Base-by-base conservation (phyloP, 352 stramenopile species). In the Phytophthora europaea region DNA sequence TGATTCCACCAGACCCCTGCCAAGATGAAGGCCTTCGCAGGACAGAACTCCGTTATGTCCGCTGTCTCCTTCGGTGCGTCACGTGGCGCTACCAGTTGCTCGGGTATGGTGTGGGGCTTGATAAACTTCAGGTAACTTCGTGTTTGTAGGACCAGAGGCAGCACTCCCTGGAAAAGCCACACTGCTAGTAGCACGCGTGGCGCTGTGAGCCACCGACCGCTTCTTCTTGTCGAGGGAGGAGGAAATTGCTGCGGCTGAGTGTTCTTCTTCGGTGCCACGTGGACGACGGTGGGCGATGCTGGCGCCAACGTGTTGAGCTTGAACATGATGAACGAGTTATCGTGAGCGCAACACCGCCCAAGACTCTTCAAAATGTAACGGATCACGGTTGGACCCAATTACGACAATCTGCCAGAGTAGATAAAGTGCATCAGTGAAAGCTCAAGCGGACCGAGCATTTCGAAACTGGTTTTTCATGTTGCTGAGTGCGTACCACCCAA, bases 1-100 rank as follows among this genome's bases (percentile, higher is more conserved):
- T 61, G n/a, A 33, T 70, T 70, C 71, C 60, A 70, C 56, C 67
- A 78, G 4, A 71, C 52, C 31, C 57, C 52, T 8, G 69, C 69
- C 22, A 76, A 57, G 13, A 72, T 48, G 45, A 65, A 65, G 10
- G 51, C 69, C 38, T 61, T 10, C 20, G 72, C 40, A 7, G 50
- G 56, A 33, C 69, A 76, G 12, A 50, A 18, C 2, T 61, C 50
- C 12, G 20, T 34, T n/a, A 76, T 13, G 15, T 65, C 52, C 12
- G 48, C 20, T 1, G 28, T 67, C 36, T 61, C 31, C 28, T 60
- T 62, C 1, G 31, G 34, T 22, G 36, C 6, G 15, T 65, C 36
- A 16, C n/a, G 23, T 16, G 40, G 36, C 1, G 64, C 43, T 15
- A 63, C 43, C 16, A 75, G 55, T 6, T 56, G 60, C 38, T 62